A percentile compares a stretch with the other conserved stretches of the same genome.
These are phyloP conservation scores for Dactylellina drechsleri DNA, from an alignment of 2,329 filamentous ascomycete genomes.

Conservation along the genomic window DNA sequence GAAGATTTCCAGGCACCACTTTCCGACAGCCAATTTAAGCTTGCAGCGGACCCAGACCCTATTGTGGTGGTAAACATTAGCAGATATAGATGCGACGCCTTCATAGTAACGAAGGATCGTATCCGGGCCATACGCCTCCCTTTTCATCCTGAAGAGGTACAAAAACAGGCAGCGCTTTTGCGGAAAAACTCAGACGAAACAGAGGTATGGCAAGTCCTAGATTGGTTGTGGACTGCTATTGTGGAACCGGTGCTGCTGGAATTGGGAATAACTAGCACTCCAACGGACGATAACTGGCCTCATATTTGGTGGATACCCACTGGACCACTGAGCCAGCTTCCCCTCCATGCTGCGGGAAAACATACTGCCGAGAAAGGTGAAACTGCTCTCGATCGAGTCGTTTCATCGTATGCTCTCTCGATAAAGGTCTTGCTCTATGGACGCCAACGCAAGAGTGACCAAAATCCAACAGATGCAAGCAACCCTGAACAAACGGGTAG, in stretches of 20 bases:
- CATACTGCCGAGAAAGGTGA: conserved; percentile 56
- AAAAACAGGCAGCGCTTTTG: conserved; percentile 6
- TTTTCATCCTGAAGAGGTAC: conserved; percentile 50
- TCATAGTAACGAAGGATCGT: conserved; percentile 7
- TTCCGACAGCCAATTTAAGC: conserved; percentile 54
- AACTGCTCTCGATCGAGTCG: conserved; percentile 60
- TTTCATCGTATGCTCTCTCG: conserved; percentile 62
- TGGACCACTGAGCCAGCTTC: conserved; percentile 58
- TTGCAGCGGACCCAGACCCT: conserved; percentile 56
- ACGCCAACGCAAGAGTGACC: conserved; percentile 43
- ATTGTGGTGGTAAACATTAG: conserved; percentile 60
- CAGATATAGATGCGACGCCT: conserved; percentile 16
- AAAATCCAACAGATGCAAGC: no score
- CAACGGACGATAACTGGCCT: conserved; percentile 24
- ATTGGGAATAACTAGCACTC: conserved; percentile 55
- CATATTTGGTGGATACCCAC: conserved; percentile 62
- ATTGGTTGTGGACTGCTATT: conserved; percentile 60
- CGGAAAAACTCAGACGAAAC: conserved; percentile 45
- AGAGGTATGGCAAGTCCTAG: conserved; percentile 51
- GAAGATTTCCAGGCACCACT: conserved; percentile 57
- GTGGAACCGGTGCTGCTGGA: conserved; percentile 58
- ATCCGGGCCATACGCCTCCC: conserved; percentile 8
- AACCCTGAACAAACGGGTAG: not conserved
- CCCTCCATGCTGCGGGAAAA: conserved; percentile 61
- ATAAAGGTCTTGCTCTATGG: conserved; percentile 60